phyloP scores from a whole-genome alignment of 192 early-diverging fungal species.

The Thamnidium elegans region DNA sequence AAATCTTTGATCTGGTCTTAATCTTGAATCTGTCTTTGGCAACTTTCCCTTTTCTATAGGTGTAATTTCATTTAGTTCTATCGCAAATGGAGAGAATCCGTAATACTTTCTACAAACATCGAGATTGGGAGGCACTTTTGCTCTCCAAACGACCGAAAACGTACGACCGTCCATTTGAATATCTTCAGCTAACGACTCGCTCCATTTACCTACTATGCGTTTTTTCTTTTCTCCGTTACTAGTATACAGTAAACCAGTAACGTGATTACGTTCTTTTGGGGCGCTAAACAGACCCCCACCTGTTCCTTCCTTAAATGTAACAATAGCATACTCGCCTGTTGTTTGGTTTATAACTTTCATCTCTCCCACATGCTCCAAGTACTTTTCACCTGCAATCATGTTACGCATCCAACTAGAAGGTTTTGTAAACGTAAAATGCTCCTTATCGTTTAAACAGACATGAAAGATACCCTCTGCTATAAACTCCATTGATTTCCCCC shows the following conservation, averaged over 20 bases:
- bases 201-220: slow-evolving; percentile 60
- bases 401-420: slow-evolving; percentile 91
- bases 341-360: slow-evolving; percentile 74
- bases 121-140: slow-evolving; percentile 59
- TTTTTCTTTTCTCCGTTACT: slow-evolving; percentile 47
- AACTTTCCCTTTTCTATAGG: slow-evolving; percentile 55
- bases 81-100: slow-evolving; percentile 83
- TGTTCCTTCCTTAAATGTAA: slow-evolving; percentile 80
- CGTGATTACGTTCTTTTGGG: slow-evolving; percentile 57
- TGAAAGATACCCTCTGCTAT: slow-evolving; percentile 80
- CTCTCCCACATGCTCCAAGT: slow-evolving; percentile 89
- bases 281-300: slow-evolving; percentile 62
- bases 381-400: slow-evolving; percentile 76
- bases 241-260: slow-evolving; percentile 52
- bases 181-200: slow-evolving; percentile 53
- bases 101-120: slow-evolving; percentile 66
- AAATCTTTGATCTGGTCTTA: slow-evolving; percentile 87
- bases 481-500: slow-evolving; percentile 82
- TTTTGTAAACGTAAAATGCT: slow-evolving; percentile 85
- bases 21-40: slow-evolving; percentile 88
- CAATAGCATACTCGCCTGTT: slow-evolving; percentile 63
- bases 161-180: slow-evolving; percentile 42
- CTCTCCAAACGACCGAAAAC: slow-evolving; percentile 81
- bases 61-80: slow-evolving; percentile 87
- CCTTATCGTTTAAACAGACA: slow-evolving; percentile 61